These are phyloP conservation scores for Diplodia corticola DNA, from an alignment of 2,329 filamentous ascomycete genomes.

Conservation along the genomic window DNA sequence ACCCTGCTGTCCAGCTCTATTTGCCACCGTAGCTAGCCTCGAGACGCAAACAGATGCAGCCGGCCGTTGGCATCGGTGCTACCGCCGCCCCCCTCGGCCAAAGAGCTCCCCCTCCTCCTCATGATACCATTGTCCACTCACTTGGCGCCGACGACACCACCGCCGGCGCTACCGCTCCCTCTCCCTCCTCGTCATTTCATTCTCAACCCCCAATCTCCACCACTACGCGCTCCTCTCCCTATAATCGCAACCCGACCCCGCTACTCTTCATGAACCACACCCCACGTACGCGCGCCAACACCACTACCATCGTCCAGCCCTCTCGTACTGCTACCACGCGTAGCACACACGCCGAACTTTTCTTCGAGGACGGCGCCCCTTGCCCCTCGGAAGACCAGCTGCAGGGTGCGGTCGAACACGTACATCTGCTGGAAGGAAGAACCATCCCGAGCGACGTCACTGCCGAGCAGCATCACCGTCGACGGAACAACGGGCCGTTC, in stretches of 20 bases:
- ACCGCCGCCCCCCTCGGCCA: not conserved
- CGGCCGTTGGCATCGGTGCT: slow-evolving; percentile 2
- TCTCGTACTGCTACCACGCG: not conserved
- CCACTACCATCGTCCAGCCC: not conserved
- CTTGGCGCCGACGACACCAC: not conserved
- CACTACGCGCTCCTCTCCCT: not conserved
- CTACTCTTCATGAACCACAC: slow-evolving; percentile 37
- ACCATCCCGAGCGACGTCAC: not conserved
- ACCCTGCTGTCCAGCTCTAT: not conserved
- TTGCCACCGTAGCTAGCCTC: not conserved
- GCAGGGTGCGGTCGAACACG: not conserved
- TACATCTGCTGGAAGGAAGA: slow-evolving; percentile 11
- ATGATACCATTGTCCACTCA: not conserved
- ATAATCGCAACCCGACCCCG: slow-evolving; percentile 6
- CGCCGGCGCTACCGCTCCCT: not conserved
- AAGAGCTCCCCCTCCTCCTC: not conserved
- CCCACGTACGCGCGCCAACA: slow-evolving; percentile 33
- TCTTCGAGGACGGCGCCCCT: not conserved
- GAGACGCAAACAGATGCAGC: slow-evolving; percentile 4
- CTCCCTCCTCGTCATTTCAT: not conserved
- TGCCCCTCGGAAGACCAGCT: not conserved
- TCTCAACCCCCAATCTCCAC: not conserved
- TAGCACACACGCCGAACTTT: slow-evolving; percentile 7
- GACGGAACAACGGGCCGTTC: not conserved
- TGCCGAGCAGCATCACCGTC: not conserved